These are phyloP conservation scores for Tylopilus vinaceipallidus DNA, from an alignment of 768 basidiomycete genomes.

Conservation along the genomic window DNA sequence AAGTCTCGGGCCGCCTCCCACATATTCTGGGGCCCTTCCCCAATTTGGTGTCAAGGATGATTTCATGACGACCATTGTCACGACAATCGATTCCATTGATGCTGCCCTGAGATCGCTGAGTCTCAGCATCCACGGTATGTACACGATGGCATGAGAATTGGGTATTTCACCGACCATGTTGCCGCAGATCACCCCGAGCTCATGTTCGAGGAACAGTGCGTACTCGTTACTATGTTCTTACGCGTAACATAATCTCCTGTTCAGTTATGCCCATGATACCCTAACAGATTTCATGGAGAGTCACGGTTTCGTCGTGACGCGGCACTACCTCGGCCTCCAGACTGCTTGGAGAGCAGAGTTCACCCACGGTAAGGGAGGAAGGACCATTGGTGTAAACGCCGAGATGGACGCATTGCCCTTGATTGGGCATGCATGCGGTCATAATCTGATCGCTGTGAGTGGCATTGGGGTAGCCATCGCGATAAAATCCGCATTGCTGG, in stretches of 20 bases:
- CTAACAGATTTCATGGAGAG: conserved; percentile 64
- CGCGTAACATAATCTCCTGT: conserved; percentile 7
- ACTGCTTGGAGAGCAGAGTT: conserved; percentile 82
- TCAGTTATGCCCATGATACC: conserved; percentile 69
- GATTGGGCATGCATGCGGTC: conserved; percentile 70
- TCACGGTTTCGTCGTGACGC: conserved; percentile 70
- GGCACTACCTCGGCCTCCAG: conserved; percentile 63
- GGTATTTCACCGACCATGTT: conserved; percentile 9
- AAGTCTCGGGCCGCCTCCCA: conserved; percentile 38
- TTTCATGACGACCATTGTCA: conserved; percentile 53
- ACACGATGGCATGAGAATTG: neutral
- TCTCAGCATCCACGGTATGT: conserved; percentile 67
- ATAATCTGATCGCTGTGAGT: conserved; percentile 79
- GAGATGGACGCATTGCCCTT: conserved; percentile 68
- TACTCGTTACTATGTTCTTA: conserved; percentile 7
- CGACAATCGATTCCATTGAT: conserved; percentile 49
- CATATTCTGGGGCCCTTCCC: conserved; percentile 34
- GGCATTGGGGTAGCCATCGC: conserved; percentile 76
- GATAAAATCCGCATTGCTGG: conserved; percentile 64
- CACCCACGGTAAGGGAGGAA: conserved; percentile 54
- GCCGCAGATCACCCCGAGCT: conserved; percentile 63
- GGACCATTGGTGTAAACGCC: conserved; percentile 74
- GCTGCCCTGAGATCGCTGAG: conserved; percentile 60
- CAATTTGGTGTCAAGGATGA: conserved; percentile 27
- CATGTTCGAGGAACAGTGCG: conserved; percentile 62